Base-by-base conservation (phyloP, 345 rosid genomes). In the Turnera subulata region DNA sequence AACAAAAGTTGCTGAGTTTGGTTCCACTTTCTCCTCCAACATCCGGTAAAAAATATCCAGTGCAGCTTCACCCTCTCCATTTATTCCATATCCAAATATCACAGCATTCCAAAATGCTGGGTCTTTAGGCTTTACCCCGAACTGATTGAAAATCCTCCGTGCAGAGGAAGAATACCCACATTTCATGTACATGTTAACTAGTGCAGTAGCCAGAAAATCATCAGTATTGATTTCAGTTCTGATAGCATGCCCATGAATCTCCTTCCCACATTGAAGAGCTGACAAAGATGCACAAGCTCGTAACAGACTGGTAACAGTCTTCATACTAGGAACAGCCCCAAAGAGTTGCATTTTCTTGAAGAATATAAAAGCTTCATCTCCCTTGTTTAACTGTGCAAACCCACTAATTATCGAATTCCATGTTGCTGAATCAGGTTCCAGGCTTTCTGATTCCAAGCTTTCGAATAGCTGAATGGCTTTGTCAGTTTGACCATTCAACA, bases 71-170 rank as follows among this genome's bases (percentile, higher is more conserved):
- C 67, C 56, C 43, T 82, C 80, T 47, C 92, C 88, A 69, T 85
- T 77, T 71, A 68, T 79, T 59, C 86, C 88, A 67, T 82, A 85
- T 9, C 92, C 92, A n/a, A 76, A 85, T 58, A 82, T 77, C 79
- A 82, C 69, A n/a, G 76, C 88, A 56, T 85, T 85, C 92, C 92
- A 82, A 66, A 80, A 78, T 50, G 84, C 81, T 1, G 84, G 88
- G 66, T 80, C 88, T 52, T 67, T 58, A 18, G 86, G 79, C 63
- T 77, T 85, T 11, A 71, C 54, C 52, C 62, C 68, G 58, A 82
- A 78, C 46, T 62, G 57, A 55, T 77, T 65, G 53, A 82, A 80
- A 56, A 76, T 50, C 26, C 55, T 72, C 1, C 72, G 78, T 20
- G 81, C 85, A 72, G 42, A 73, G 23, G 52, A 62, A 8, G 81